Conservation (phyloP, 2,329 filamentous ascomycete genomes). For the Penicillium sp. region DNA sequence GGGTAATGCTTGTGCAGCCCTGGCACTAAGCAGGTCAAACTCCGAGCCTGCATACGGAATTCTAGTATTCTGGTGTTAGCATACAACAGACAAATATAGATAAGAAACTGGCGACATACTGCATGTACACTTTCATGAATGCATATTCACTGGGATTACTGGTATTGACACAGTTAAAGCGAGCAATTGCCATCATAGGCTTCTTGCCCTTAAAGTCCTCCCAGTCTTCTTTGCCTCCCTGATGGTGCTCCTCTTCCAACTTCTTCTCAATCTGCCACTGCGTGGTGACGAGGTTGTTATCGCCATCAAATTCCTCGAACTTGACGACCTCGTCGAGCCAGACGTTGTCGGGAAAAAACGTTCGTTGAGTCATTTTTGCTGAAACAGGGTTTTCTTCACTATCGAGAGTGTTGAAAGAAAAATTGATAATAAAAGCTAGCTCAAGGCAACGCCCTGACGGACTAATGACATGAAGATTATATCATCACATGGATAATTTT, state of each 20-base stretch:
- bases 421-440: too few species aligned
- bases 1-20: background rate
- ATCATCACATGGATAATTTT: too few species aligned
- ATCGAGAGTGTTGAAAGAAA: too few species aligned
- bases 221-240: background rate
- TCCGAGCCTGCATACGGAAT: background rate
- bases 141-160: background rate
- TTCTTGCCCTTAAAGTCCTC: background rate
- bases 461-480: too few species aligned
- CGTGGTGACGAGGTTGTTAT: background rate
- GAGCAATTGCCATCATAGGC: background rate
- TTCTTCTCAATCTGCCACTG: background rate
- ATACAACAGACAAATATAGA: background rate
- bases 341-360: background rate
- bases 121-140: slow-evolving; percentile 1
- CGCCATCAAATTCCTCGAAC: background rate
- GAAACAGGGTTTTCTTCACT: too few species aligned
- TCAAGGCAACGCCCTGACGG: too few species aligned
- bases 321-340: background rate
- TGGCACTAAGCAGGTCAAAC: background rate
- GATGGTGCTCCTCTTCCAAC: background rate
- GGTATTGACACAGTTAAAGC: background rate
- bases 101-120: background rate
- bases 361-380: background rate
- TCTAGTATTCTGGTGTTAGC: background rate